These are phyloP conservation scores for Linnemannia hyalina DNA, from an alignment of 192 early-diverging fungal species.

Conservation along the genomic window DNA sequence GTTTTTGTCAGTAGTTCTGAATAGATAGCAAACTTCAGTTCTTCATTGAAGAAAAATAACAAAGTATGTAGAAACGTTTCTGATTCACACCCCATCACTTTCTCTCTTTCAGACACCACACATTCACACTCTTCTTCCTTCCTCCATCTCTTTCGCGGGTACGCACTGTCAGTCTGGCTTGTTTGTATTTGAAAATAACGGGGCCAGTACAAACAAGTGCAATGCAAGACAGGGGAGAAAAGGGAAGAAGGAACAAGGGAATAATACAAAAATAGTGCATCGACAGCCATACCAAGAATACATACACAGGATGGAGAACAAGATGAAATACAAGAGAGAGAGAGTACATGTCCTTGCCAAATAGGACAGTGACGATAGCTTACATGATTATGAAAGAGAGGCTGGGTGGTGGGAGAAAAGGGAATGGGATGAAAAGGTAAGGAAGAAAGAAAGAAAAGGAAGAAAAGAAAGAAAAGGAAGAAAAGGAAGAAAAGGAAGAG, in stretches of 20 bases:
- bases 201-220: background rate
- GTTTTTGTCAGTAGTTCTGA: background rate
- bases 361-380: background rate
- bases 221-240: too few species aligned
- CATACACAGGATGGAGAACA: background rate
- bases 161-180: background rate
- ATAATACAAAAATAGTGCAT: background rate
- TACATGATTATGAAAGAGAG: conserved; percentile 30
- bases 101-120: background rate
- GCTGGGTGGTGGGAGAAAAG: background rate
- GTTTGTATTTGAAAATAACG: background rate
- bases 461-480: background rate
- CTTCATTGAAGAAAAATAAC: background rate
- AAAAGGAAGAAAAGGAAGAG: background rate
- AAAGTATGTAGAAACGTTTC: background rate
- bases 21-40: conserved; percentile 7
- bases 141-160: background rate
- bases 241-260: background rate
- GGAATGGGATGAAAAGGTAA: background rate
- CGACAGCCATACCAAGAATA: background rate
- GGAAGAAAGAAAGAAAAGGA: background rate
- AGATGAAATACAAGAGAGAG: background rate
- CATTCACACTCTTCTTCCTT: conserved; percentile 10
- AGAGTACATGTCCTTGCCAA: background rate
- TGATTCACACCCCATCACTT: background rate